Conservation (phyloP, 2,329 filamentous ascomycete species). For the Paramyrothecium sp. region DNA sequence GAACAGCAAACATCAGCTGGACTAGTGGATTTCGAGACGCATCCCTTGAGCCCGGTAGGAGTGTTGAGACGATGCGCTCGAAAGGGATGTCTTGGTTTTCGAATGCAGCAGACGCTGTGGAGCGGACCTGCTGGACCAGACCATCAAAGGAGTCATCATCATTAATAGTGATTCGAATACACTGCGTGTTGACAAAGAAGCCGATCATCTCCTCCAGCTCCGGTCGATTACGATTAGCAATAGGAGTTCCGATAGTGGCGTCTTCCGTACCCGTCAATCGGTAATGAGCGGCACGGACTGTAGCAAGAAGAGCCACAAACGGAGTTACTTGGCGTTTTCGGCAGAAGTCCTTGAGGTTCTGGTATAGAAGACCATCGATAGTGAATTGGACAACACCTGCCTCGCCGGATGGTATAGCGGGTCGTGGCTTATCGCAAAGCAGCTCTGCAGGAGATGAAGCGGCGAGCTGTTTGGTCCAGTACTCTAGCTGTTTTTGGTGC, state of each 20-base stretch:
- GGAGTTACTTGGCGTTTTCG: slow-evolving; percentile 4
- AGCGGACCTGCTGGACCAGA: slow-evolving; percentile 11
- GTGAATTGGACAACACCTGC: slow-evolving; percentile 5
- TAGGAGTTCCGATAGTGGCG: slow-evolving; percentile 16
- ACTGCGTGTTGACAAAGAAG: slow-evolving; percentile 24
- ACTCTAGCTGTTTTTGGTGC: slow-evolving; percentile 17
- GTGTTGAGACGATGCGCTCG: slow-evolving; percentile 3
- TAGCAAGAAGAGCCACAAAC: slow-evolving; percentile 16
- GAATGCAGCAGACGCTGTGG: slow-evolving; percentile 7
- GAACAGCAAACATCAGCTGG: slow-evolving; percentile 15
- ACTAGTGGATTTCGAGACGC: slow-evolving; percentile 13
- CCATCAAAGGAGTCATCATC: slow-evolving; percentile 11
- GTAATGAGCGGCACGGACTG: slow-evolving; percentile 21
- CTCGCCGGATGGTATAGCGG: slow-evolving; percentile 9
- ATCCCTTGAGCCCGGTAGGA: slow-evolving; percentile 7
- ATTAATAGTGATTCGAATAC: slow-evolving; percentile 17
- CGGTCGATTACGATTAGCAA: slow-evolving; percentile 13
- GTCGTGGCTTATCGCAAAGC: slow-evolving; percentile 12
- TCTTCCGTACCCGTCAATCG: slow-evolving; percentile 20
- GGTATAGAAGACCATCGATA: slow-evolving; percentile 8
- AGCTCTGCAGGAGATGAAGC: slow-evolving; percentile 14
- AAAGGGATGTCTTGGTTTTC: slow-evolving; percentile 16
- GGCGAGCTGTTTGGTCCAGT: slow-evolving; percentile 17
- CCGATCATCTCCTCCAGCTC: slow-evolving; percentile 18
- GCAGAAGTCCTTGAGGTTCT: slow-evolving; percentile 9